Conservation (phyloP, 2,329 filamentous ascomycete species). For the Phaeosphaeria sp. region DNA sequence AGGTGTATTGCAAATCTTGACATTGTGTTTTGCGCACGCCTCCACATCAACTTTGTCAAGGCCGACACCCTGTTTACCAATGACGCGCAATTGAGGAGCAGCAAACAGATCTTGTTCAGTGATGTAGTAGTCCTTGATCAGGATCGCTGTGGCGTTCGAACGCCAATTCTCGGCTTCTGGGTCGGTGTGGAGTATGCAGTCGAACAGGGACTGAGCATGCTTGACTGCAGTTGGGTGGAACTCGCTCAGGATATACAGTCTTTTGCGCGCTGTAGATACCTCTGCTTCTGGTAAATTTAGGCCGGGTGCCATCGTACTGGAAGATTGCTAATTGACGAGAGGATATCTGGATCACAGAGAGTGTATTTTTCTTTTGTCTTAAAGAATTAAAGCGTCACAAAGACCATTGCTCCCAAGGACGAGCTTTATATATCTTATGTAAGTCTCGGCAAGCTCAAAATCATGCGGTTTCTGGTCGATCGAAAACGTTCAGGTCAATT, state of each 20-base stretch:
- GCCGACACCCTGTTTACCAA: not conserved
- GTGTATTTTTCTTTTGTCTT: too few species aligned
- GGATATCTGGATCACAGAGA: too few species aligned
- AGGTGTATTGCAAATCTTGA: not conserved
- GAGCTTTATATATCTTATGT: too few species aligned
- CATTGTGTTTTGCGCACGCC: not conserved
- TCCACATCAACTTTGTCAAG: not conserved
- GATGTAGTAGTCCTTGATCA: not conserved
- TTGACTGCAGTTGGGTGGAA: not conserved
- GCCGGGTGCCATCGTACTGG: not conserved
- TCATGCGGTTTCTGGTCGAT: too few species aligned
- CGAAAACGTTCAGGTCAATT: too few species aligned
- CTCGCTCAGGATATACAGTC: not conserved
- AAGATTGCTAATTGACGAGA: too few species aligned
- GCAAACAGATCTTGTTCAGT: not conserved
- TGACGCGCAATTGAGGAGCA: not conserved
- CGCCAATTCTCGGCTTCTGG: not conserved
- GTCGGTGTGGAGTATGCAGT: not conserved
- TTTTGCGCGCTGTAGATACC: not conserved
- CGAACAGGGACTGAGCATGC: not conserved
- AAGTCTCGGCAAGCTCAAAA: too few species aligned
- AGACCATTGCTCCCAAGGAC: too few species aligned
- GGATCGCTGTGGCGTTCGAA: not conserved
- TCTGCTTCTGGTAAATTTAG: not conserved
- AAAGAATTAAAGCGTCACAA: too few species aligned